Evolutionary conservation across 331 rosid species (phyloP), one percentile per base, ranked within the genome.

Genomic region (Rosa hybrid): DNA sequence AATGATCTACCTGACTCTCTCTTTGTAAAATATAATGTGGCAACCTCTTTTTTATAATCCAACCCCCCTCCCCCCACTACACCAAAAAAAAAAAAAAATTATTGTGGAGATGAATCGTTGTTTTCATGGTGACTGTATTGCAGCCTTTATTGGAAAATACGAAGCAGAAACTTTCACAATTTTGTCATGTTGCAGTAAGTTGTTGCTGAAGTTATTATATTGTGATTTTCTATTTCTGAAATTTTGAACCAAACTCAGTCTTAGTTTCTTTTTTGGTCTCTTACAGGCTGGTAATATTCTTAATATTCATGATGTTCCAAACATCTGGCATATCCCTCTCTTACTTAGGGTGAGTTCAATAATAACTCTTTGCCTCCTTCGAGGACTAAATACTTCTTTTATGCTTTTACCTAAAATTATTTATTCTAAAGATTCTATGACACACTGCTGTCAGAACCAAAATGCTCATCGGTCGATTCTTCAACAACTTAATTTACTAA

Each of bases 101-200:
- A 42, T 25, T 14, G 20, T 41, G 44, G 49, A 34, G 14, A 12
- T 67, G 12, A 73, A 16, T 21, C 7, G 0, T 65, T 65, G 23
- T 25, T 68, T 54, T 74, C 46, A 25, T 69, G 17, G 75, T 83
- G 77, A 60, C 63, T 82, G 50, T 14, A 44, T 80, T 86, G 90
- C 92, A 96, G 99, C 99, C 99, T 76, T 87, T 96, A 56, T 78
- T 96, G 86, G 90, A 87, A 67, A 88, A 41, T 84, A 91, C 98
- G 25, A 96, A 88, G 88, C 92, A 90, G 76, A 96, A 96, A 80
- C 96, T 96, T 83, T 91, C 99, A 39, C 96, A 87, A 83, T 96
- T 96, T 87, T 96, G 99, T 84, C 99, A 96, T 79, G 99, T 96
- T 81, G 96, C 97, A 23, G 99, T 96, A 89, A 85, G 99, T 90